Base-by-base conservation (phyloP, 2,329 filamentous ascomycete species). In the Aspergillus bombycis region DNA sequence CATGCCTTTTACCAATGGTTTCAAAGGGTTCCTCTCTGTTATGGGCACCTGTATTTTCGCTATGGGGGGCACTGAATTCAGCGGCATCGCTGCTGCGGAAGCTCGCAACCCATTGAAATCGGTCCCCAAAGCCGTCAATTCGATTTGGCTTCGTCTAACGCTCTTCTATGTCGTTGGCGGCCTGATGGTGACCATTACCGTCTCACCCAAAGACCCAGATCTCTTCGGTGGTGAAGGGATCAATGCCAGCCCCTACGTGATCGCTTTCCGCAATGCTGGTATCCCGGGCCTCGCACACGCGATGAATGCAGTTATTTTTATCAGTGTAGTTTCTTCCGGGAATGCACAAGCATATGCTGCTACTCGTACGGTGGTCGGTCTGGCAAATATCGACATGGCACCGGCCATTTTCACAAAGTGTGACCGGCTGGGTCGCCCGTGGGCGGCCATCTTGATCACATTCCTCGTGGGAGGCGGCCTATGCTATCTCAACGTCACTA, bases 281-380 rank as follows among this genome's bases (percentile, higher is more conserved):
- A 85, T 92, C 50, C 72, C 75, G 1, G 84, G 84, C 2, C 82
- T 91, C 16, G 87, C 88, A 28, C 84, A 83, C 28, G 85, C 91
- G 66, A 88, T 91, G 81, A 91, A 91, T 74, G 87, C 84, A 19
- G 84, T 90, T 58, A 88, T 91, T 70, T 81, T 88, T 54, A 83
- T 88, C 46, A 84, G 86, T 6, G 86, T 89, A 38, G 77, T 88
- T 57, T 85, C 81, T 45, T 85, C 88, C 53, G 86, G 84, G 69
- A 86, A 87, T 68, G 87, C 85, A 1, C 82, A 82, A 67, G 83
- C 85, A 3, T 88, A 85, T 68, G 86, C 84, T 67, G 84, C 81
- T 2, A 86, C 85, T 3, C 83, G 86, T 61, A 87, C 85, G 1
- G 77, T 88, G 12, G 83, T 85, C 50, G 85, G 86, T 7, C 79